Base-by-base conservation (phyloP, 2,329 filamentous ascomycete genomes). In the Aschersonia sp. region DNA sequence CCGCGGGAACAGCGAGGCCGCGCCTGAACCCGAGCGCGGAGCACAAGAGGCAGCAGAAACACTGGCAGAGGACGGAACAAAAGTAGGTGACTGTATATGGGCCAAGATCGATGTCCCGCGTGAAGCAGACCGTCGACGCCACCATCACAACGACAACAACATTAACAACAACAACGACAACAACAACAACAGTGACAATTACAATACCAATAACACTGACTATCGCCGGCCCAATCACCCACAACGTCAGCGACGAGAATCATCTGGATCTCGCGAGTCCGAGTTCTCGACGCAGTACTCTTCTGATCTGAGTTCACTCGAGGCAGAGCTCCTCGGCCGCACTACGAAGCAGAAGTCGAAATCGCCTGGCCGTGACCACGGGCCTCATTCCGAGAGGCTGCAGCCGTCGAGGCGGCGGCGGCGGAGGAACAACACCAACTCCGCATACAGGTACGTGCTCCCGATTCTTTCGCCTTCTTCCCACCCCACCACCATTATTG, bases 241-340 rank as follows among this genome's bases (percentile, higher is more conserved):
- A 22, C 22, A 22, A 22, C 22, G 22, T 22, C 50, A 50, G 31
- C 44, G 49, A 35, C 56, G 53, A 45, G 60, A 50, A 30, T 55
- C 52, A 6, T 52, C 50, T 14, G 50, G 45, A 10, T 55, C 61
- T 5, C 54, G 54, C 31, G 55, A 54, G 39, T 63, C 61, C 31
- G 61, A 22, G 22, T 22, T 58, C 5, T 53, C 59, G 12, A 60
- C 60, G 14, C 58, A 53, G 45, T 57, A 58, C 35, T 63, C 62
- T 2, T 67, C 64, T 8, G 64, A 65, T 6, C 52, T 67, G 42
- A 63, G 64, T 48, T 66, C 62, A 6, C 51, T 67, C 8, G 64
- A 67, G 50, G 64, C 64, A 2, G 64, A 66, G 47, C 58, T 67
- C 2, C 52, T 67, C 1, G 64, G 64, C 35, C 56, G 59, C 9